These are phyloP conservation scores for Chaetomium sp. DNA, from an alignment of 2,329 filamentous ascomycete species.

Conservation along the genomic window DNA sequence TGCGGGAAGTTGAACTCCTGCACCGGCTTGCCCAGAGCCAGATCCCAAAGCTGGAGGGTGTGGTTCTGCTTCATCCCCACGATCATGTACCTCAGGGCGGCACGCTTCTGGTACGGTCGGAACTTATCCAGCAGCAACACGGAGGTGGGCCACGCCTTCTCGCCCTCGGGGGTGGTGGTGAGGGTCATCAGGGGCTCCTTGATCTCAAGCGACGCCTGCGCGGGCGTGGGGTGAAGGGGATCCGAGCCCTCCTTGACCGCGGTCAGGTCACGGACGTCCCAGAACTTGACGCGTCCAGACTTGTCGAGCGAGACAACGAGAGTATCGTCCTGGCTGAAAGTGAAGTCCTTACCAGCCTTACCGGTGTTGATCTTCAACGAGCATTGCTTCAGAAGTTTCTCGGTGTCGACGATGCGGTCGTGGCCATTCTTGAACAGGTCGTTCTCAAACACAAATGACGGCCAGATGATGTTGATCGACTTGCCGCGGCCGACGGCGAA, in stretches of 20 bases:
- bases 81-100: slow-evolving; percentile 88
- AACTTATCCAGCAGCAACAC: slow-evolving; percentile 95
- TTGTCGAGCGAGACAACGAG: slow-evolving; percentile 95
- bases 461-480: slow-evolving; percentile 84
- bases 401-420: slow-evolving; percentile 71
- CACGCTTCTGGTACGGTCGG: slow-evolving; percentile 83
- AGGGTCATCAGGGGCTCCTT: slow-evolving; percentile 82
- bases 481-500: slow-evolving; percentile 95
- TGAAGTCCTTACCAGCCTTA: slow-evolving; percentile 97
- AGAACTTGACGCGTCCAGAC: slow-evolving; percentile 93
- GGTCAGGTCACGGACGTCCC: slow-evolving; percentile 83
- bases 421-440: slow-evolving; percentile 57
- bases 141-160: slow-evolving; percentile 96
- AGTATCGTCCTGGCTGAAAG: slow-evolving; percentile 93
- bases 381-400: slow-evolving; percentile 79
- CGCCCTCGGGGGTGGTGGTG: slow-evolving; percentile 75
- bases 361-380: slow-evolving; percentile 91
- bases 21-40: slow-evolving; percentile 88
- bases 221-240: slow-evolving; percentile 45
- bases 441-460: slow-evolving; percentile 55
- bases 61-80: slow-evolving; percentile 99
- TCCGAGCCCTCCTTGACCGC: slow-evolving; percentile 46
- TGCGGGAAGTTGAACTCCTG: slow-evolving; percentile 97
- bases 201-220: slow-evolving; percentile 62
- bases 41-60: slow-evolving; percentile 95